Percentiles rank a stretch among this genome's conserved stretches.
These are phyloP conservation scores for Wallacemonas sp. DNA, from an alignment of 208 protist genomes.

Conservation along the genomic window DNA sequence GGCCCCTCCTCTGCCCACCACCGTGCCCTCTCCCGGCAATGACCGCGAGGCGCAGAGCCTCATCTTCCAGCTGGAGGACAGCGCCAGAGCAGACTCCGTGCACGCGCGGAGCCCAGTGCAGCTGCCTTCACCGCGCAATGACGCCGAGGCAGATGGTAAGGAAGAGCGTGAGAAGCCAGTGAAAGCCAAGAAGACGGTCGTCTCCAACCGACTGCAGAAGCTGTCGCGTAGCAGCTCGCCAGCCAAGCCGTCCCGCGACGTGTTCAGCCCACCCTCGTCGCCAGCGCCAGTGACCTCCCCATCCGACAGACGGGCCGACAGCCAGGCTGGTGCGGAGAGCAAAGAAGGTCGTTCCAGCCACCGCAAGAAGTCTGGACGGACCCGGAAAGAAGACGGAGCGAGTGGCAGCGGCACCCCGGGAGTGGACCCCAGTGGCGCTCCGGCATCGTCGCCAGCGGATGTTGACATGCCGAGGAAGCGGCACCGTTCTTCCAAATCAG, in stretches of 20 bases:
- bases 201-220: constrained; percentile 27
- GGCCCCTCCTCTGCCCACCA: background rate
- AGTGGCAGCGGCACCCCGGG: too few relatives aligned
- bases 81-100: background rate
- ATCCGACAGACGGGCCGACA: too few relatives aligned
- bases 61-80: background rate
- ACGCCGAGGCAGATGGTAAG: too few relatives aligned
- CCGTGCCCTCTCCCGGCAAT: background rate
- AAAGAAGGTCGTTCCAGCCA: too few relatives aligned
- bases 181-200: constrained; percentile 28
- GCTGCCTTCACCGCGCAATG: too few relatives aligned
- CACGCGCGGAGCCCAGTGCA: background rate
- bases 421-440: too few relatives aligned
- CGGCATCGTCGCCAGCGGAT: background rate
- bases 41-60: constrained; percentile 3
- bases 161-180: background rate
- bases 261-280: background rate
- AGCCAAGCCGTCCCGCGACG: background rate
- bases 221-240: background rate
- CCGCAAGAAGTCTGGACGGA: too few relatives aligned
- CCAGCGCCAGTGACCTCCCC: background rate
- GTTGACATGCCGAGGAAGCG: constrained; percentile 14
- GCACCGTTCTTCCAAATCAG: background rate
- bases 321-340: too few relatives aligned
- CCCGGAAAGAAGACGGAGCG: too few relatives aligned